Percentiles rank a stretch among this genome's conserved stretches.
phyloP scores from a whole-genome alignment of 2,329 filamentous ascomycete species.

The Aspergillus candidus region DNA sequence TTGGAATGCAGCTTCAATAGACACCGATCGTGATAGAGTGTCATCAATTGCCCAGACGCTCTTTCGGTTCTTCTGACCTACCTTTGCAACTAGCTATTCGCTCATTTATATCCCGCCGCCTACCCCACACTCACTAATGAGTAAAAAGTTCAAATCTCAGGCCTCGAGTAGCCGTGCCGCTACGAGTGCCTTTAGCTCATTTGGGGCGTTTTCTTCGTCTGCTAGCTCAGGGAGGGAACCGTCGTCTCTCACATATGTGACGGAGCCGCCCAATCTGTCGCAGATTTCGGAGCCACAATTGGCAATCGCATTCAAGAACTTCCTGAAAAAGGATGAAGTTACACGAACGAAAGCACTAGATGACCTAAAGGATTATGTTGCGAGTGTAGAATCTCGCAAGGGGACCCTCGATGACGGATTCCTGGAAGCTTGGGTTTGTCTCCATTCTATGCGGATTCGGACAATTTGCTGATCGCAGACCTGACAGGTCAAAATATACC shows the following conservation, averaged over 20 bases:
- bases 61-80: not conserved
- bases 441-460: slow-evolving; percentile 2
- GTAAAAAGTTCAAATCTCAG: slow-evolving; percentile 58
- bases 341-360: slow-evolving; percentile 89
- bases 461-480: slow-evolving; percentile 9
- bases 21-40: not conserved
- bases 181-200: slow-evolving; percentile 44
- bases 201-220: slow-evolving; percentile 36
- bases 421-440: slow-evolving; percentile 79
- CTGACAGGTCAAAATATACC: slow-evolving; percentile 71
- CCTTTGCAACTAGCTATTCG: not conserved
- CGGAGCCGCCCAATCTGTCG: slow-evolving; percentile 76
- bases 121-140: slow-evolving; percentile 50
- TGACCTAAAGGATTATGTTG: slow-evolving; percentile 65
- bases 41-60: not conserved
- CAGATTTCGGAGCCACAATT: slow-evolving; percentile 72
- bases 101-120: slow-evolving; percentile 13
- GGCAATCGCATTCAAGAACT: slow-evolving; percentile 85
- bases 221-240: slow-evolving; percentile 40
- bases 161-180: slow-evolving; percentile 58
- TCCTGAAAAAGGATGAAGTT: slow-evolving; percentile 85
- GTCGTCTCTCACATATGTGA: slow-evolving; percentile 75
- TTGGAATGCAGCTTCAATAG: too few relatives aligned
- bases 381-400: slow-evolving; percentile 47
- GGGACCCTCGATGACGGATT: slow-evolving; percentile 70